These are phyloP conservation scores for Globisporangium cylindrosporum DNA, from an alignment of 352 stramenopile species.

Conservation along the genomic window DNA sequence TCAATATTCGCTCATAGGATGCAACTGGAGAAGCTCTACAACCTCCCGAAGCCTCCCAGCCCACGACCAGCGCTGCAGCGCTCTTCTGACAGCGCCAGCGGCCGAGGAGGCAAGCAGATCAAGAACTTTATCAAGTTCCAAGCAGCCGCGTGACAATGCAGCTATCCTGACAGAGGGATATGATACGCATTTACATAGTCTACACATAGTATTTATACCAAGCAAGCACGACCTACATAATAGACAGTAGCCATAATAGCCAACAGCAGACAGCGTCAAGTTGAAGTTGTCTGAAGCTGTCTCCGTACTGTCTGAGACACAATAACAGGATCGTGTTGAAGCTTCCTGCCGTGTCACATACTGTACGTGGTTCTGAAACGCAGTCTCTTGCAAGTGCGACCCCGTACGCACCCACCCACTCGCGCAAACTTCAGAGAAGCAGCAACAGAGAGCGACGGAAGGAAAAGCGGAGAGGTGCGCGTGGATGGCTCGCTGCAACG, in stretches of 20 bases:
- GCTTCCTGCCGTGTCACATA: not conserved
- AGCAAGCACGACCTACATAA: not conserved
- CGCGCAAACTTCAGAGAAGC: not conserved
- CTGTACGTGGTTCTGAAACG: slow-evolving; percentile 1
- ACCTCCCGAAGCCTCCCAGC: slow-evolving; percentile 7
- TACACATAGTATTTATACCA: not conserved
- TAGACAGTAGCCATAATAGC: not conserved
- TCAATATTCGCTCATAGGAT: slow-evolving; percentile 3
- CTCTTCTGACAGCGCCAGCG: slow-evolving; percentile 6
- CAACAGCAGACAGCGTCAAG: not conserved
- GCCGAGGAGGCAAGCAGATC: slow-evolving; percentile 5
- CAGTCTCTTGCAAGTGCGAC: not conserved
- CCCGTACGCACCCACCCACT: not conserved
- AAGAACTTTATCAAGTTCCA: slow-evolving; percentile 10
- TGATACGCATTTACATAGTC: not conserved
- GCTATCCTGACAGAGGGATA: not conserved
- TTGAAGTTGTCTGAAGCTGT: not conserved
- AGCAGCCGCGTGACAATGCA: not conserved
- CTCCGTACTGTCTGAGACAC: not conserved
- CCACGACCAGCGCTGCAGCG: slow-evolving; percentile 7
- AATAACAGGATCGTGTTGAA: not conserved
- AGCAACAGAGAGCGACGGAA: not conserved
- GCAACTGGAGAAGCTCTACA: slow-evolving; percentile 22
- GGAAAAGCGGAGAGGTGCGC: not conserved
- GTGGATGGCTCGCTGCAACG: not conserved